Base-by-base conservation (phyloP, 1,139 yeast species). In the Blastobotrys ciferrii region DNA sequence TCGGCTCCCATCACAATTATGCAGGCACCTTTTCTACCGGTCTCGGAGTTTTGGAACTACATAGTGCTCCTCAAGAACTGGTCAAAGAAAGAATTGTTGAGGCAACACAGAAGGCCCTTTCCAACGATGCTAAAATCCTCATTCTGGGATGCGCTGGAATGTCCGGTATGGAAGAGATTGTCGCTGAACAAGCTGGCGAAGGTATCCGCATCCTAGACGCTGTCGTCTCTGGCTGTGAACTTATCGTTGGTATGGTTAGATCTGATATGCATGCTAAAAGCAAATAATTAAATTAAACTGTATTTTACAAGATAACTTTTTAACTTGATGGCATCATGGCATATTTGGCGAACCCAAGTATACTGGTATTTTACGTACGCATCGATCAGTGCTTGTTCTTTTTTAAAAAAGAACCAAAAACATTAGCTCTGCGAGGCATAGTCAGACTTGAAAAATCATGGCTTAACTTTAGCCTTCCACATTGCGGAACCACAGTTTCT, bases 1-100 rank as follows among this genome's bases (percentile, higher is more conserved):
- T 77, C 25, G 82, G 83, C 12, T 50, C 58, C 6, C 51, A 52
- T 19, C 41, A 45, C 25, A 47, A 46, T 1, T 61, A 64, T 33
- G 67, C 65, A 0, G 63, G 65, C 18, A 74, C 76, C 46, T 80
- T 73, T 9, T 38, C 57, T 1, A 60, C 70, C 6, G 67, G 69
- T 4, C 53, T 68, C 39, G 65, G 66, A 1, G 70, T 65, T 5
- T 55, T 65, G 23, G 71, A 68, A 32, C 59, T 67, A 15, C 68
- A 64, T 32, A 56, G 60, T 25, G 48, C 58, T 13, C 54, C 56
- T 17, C 47, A 48, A 23, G 52, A 47, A 9, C 43, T 48, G 13
- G 57, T 60, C 14, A 52, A 44, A 32, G 43, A 50, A n/a, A 44
- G 48, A 15, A 47, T 63, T 25, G 64, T 59, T 7, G 59, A 51